Conservation (phyloP, 345 rosid genomes). For the Brassica cretica region DNA sequence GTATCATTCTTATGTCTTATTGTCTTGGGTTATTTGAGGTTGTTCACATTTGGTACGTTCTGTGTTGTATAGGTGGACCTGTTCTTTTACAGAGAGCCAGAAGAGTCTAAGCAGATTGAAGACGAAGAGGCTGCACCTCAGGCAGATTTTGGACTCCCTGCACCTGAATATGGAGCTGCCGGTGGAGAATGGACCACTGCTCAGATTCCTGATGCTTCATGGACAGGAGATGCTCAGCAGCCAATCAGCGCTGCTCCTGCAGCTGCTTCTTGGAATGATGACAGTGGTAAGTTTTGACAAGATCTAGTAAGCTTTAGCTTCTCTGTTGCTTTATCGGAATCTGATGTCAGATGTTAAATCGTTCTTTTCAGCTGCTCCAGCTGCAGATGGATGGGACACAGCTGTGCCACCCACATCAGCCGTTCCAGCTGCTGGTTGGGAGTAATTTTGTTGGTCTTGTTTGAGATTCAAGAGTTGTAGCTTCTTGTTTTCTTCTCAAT, state of each 20-base stretch:
- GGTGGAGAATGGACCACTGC: conserved; percentile 54
- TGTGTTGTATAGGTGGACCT: conserved; percentile 50
- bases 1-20: background rate
- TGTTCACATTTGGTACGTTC: background rate
- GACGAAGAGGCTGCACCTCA: conserved; percentile 46
- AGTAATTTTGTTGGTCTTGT: conserved; percentile 1
- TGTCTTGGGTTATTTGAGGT: background rate
- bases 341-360: background rate
- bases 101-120: conserved; percentile 53
- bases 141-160: conserved; percentile 7
- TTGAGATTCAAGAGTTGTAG: conserved; percentile 10
- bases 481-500: conserved; percentile 18
- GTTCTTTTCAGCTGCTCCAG: conserved; percentile 12
- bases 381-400: conserved; percentile 13
- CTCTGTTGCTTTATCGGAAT: background rate
- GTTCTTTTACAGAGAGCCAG: conserved; percentile 70
- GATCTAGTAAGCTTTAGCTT: background rate
- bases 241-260: conserved; percentile 57
- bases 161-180: conserved; percentile 44
- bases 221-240: conserved; percentile 50
- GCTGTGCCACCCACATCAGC: conserved; percentile 10
- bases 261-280: conserved; percentile 43
- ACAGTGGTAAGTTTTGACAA: conserved; percentile 22
- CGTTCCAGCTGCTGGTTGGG: background rate
- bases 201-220: conserved; percentile 46